These are phyloP conservation scores for Schizochytrium sp. DNA, from an alignment of 108 stramenopile genomes.

Conservation along the genomic window DNA sequence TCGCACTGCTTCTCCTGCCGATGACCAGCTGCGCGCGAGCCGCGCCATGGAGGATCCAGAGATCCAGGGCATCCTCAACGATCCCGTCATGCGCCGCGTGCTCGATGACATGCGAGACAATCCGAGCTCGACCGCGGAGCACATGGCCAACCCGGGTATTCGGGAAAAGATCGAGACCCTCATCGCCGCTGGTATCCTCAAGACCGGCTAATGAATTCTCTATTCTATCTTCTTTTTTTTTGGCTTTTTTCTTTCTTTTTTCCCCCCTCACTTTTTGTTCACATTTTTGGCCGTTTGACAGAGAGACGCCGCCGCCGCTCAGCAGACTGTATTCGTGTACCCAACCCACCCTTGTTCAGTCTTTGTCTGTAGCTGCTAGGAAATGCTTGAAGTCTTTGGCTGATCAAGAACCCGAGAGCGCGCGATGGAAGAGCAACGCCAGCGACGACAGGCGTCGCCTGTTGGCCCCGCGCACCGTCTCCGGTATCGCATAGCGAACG, in stretches of 20 bases:
- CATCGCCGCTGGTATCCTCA: conserved; percentile 90
- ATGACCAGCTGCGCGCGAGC: conserved; percentile 80
- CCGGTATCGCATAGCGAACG: not conserved
- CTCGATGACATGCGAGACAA: conserved; percentile 86
- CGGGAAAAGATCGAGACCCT: conserved; percentile 91
- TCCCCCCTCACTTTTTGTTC: not conserved
- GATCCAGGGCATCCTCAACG: conserved; percentile 83
- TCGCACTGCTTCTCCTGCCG: conserved; percentile 67
- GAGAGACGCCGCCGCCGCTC: no score
- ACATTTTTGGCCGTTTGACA: not conserved
- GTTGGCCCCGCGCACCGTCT: not conserved
- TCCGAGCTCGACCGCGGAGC: conserved; percentile 75
- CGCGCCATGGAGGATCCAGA: conserved; percentile 99
- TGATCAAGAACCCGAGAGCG: no score
- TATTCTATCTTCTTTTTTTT: not conserved
- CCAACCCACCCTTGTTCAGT: no score
- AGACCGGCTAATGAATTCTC: conserved; percentile 46
- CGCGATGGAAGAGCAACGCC: not conserved
- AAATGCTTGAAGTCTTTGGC: no score
- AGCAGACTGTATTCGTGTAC: no score
- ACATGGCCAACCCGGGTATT: conserved; percentile 75
- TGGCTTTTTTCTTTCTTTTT: not conserved
- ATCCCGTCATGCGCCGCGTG: conserved; percentile 91
- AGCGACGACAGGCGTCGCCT: not conserved
- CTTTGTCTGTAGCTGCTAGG: no score